Conservation (phyloP, 2,329 filamentous ascomycete genomes). For the Paecilomyces variotii region DNA sequence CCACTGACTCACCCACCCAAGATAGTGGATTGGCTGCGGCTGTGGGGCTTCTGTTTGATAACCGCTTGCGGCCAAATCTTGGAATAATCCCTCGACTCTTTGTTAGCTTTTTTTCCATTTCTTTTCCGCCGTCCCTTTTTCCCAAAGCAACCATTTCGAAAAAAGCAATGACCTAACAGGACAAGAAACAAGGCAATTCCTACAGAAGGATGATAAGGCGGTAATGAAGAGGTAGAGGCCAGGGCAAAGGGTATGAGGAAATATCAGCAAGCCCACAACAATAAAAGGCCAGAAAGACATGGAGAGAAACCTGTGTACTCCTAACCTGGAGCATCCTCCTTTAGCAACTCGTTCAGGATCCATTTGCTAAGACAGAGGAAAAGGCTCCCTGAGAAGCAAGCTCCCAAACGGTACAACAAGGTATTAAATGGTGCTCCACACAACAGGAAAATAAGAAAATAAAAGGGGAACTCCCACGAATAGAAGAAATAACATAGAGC, state of each 20-base stretch:
- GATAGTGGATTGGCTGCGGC: not conserved
- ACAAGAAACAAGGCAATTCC: not conserved
- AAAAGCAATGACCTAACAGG: not conserved
- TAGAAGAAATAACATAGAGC: not conserved
- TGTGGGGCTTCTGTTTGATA: not conserved
- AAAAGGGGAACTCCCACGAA: not conserved
- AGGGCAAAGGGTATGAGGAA: not conserved
- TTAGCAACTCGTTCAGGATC: not conserved
- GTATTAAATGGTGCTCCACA: not conserved
- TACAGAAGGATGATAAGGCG: not conserved
- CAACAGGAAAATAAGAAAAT: not conserved
- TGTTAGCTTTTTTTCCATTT: not conserved
- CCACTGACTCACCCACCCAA: not conserved
- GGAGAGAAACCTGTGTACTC: slow-evolving; percentile 1
- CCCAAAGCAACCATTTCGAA: not conserved
- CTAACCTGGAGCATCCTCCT: not conserved
- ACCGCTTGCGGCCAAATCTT: not conserved
- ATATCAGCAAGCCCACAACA: not conserved
- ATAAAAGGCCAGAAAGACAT: slow-evolving; percentile 1
- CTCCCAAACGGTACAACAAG: not conserved
- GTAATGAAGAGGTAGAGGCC: not conserved
- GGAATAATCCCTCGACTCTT: not conserved
- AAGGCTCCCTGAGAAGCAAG: not conserved
- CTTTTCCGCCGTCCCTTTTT: not conserved
- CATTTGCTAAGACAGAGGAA: not conserved